Base-by-base conservation (phyloP, 2,329 filamentous ascomycete genomes). In the Pseudogymnoascus sp. region DNA sequence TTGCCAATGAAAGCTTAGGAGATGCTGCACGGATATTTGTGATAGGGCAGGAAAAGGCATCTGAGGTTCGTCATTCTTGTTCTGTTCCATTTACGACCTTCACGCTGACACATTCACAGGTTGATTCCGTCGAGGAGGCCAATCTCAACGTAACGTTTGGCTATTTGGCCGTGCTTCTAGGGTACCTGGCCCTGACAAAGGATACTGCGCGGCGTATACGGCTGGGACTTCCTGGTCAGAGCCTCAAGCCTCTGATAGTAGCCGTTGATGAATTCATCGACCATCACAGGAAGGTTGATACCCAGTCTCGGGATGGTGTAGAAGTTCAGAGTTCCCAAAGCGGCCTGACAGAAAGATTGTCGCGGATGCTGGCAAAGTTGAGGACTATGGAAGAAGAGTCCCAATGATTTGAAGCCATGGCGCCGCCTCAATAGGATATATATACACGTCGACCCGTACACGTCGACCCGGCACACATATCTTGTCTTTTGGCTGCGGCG, bases 121-220 rank as follows among this genome's bases (percentile, higher is more conserved):
- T 85, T 62, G 84, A 88, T 68, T 88, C 86, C 1, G 81, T 86
- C 61, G 84, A 90, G 69, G 90, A 92, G 70, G 87, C 86, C 26
- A 86, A 89, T 63, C 81, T 88, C 59, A 91, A 92, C 67, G 91
- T 97, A 29, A 87, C 89, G 1, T 85, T 93, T 71, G 92, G 91
- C 13, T 97, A 96, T 71, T 79, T 97, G 24, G 86, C 91, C 0
- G 86, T 97, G 11, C 78, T 96, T 5, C 79, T 97, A 2, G 90
- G 91, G 15, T 94, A 92, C 66, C 76, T 97, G 24, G 92, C 86
- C 67, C 78, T 94, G 29, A 77, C 82, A 60, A 64, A 70, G 7
- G 69, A 71, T 2, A 76, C 81, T 4, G 75, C 78, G 41, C 61
- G 67, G 8, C 73, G 74, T 24, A 72, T 84, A 13, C 74, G 73